These are phyloP conservation scores for Blumeriella jaapii DNA, from an alignment of 2,329 filamentous ascomycete genomes.

Conservation along the genomic window DNA sequence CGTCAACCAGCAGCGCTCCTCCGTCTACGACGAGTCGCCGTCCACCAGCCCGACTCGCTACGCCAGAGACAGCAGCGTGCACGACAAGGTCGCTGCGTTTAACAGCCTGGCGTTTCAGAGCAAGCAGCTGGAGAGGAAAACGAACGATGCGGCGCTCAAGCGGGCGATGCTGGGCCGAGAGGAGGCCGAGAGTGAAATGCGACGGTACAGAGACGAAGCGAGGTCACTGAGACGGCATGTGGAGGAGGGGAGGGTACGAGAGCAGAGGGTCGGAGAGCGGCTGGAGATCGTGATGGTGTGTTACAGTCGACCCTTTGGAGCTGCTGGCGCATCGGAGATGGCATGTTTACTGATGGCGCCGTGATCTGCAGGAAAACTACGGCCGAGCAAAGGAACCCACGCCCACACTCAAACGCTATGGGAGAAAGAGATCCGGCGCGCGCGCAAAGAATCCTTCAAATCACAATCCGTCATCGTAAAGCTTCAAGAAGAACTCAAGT, in stretches of 20 bases:
- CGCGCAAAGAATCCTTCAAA: slow-evolving; percentile 64
- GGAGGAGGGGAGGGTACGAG: slow-evolving; percentile 54
- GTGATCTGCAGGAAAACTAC: slow-evolving; percentile 54
- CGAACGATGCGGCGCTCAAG: slow-evolving; percentile 53
- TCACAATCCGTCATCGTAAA: slow-evolving; percentile 59
- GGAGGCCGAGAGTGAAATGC: slow-evolving; percentile 59
- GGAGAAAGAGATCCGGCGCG: slow-evolving; percentile 62
- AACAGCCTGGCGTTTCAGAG: slow-evolving; percentile 48
- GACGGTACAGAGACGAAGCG: slow-evolving; percentile 49
- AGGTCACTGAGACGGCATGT: slow-evolving; percentile 43
- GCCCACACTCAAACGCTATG: slow-evolving; percentile 54
- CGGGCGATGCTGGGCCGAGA: slow-evolving; percentile 58
- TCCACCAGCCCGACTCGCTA: slow-evolving; percentile 14
- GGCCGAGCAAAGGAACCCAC: slow-evolving; percentile 57
- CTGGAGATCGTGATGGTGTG: slow-evolving; percentile 61
- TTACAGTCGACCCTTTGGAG: too few species aligned
- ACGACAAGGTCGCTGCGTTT: slow-evolving; percentile 61
- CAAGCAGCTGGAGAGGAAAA: slow-evolving; percentile 51
- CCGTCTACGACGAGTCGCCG: slow-evolving; percentile 17
- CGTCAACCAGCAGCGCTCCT: slow-evolving; percentile 38
- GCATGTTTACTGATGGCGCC: background rate
- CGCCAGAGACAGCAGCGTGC: slow-evolving; percentile 47
- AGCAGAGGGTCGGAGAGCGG: slow-evolving; percentile 54
- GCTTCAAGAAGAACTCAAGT: slow-evolving; percentile 62
- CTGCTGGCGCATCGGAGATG: slow-evolving; percentile 17